Base-by-base conservation (phyloP, 192 early-diverging fungal species). In the Paraglomus brasilianum region DNA sequence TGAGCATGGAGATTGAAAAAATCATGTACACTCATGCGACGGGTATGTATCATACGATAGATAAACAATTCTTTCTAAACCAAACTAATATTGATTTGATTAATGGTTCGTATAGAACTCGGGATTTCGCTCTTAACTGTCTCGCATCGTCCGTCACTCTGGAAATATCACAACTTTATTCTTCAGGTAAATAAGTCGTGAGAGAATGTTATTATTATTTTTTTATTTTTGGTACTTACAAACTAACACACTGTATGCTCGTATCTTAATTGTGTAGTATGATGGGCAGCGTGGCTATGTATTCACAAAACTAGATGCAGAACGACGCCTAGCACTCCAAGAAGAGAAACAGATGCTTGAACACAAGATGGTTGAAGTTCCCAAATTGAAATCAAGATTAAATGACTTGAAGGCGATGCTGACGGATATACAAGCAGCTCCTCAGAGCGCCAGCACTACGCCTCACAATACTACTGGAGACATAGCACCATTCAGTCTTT, bases 251-350 rank as follows among this genome's bases (percentile, higher is more conserved):
- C 17, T 19, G 13, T 52, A 21, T 6, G 39, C n/a, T n/a, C 41
- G 6, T 52, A 14, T 56, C 42, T 91, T 84, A 73, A 91, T 97
- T 57, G 78, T 95, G 68, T 88, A 94, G 83, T 98, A 95, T 78
- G 95, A 98, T 76, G 97, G 95, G 9, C 90, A 95, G 80, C 95
- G 97, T 11, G 95, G 95, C 13, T 96, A 97, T 76, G 88, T 93
- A 36, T 98, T 98, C 67, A 91, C 91, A 5, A 85, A 90, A 76
- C 78, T 97, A 55, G 91, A 97, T 72, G 93, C 94, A 5, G 88
- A 93, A 77, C 84, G 90, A 72, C 80, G 94, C 40, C 79, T 97
- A 44, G 89, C 88, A 45, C 80, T 97, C 50, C 92, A 94, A 76
- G 94, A 98, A 74, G 95, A 96, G 72, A 95, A 95, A 78, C 90